phyloP scores from a whole-genome alignment of 257 asterid genomes.

The Haberlea rhodopensis region DNA sequence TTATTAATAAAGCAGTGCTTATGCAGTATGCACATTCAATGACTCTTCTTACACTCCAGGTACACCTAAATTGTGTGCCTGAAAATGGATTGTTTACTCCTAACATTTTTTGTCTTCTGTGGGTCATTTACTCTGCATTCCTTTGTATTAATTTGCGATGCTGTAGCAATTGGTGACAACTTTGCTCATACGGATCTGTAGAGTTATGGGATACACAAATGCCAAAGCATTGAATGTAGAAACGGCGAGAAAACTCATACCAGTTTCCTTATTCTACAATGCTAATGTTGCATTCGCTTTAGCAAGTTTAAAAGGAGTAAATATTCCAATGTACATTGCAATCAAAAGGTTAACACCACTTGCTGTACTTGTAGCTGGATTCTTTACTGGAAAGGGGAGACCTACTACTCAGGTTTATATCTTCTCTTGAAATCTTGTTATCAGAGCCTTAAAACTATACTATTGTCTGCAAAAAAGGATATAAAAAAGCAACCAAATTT shows the following conservation, averaged over 20 bases:
- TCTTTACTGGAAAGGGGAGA: slow-evolving; percentile 78
- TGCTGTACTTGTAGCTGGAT: slow-evolving; percentile 89
- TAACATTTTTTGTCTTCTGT: neutral
- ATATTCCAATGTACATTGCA: slow-evolving; percentile 98
- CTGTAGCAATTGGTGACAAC: slow-evolving; percentile 84
- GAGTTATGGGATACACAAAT: slow-evolving; percentile 73
- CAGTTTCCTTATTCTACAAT: slow-evolving; percentile 90
- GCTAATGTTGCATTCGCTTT: slow-evolving; percentile 98
- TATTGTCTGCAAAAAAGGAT: neutral
- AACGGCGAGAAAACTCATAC: slow-evolving; percentile 73
- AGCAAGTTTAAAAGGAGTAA: slow-evolving; percentile 97
- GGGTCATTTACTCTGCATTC: slow-evolving; percentile 35
- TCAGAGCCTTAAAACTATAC: neutral
- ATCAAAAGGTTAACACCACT: slow-evolving; percentile 98
- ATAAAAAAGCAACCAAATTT: no score
- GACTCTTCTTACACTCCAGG: slow-evolving; percentile 94
- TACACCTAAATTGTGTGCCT: slow-evolving; percentile 24
- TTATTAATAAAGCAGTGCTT: slow-evolving; percentile 90
- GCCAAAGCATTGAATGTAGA: slow-evolving; percentile 62
- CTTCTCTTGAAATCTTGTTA: neutral
- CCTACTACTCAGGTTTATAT: slow-evolving; percentile 80
- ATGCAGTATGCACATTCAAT: slow-evolving; percentile 83
- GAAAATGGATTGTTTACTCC: neutral
- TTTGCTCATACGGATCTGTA: slow-evolving; percentile 77
- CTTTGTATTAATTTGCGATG: slow-evolving; percentile 33